Percentiles rank a stretch among this genome's conserved stretches.
Conservation (phyloP, 768 basidiomycete species). For the Pulveroboletus sp. region DNA sequence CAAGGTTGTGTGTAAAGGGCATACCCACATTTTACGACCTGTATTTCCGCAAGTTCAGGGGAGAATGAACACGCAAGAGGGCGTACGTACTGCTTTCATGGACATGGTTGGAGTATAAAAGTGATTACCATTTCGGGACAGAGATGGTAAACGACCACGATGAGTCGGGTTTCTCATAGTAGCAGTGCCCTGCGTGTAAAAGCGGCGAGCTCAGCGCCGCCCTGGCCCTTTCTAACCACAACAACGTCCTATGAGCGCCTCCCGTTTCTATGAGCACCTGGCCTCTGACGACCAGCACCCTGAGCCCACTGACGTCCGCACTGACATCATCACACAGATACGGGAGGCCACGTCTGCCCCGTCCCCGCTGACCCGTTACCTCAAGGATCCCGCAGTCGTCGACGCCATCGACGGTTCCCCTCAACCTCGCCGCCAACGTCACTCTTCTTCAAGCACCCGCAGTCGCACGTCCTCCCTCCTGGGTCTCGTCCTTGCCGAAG, state of each 20-base stretch:
- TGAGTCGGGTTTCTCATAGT: neutral
- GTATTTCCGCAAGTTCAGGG: neutral
- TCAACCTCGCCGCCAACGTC: conserved; percentile 27
- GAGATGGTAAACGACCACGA: too few relatives aligned
- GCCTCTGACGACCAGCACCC: conserved; percentile 17
- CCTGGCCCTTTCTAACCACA: neutral
- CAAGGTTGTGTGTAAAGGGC: neutral
- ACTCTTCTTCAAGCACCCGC: conserved; percentile 37
- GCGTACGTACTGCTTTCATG: conserved; percentile 63
- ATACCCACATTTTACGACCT: conserved; percentile 61
- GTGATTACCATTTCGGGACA: neutral
- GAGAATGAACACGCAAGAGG: neutral
- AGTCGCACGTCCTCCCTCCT: conserved; percentile 38
- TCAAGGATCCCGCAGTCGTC: conserved; percentile 42
- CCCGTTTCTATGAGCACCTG: conserved; percentile 32
- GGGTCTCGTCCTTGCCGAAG: conserved; percentile 45
- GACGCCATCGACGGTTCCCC: conserved; percentile 32
- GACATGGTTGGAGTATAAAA: conserved; percentile 44
- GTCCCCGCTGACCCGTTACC: conserved; percentile 41
- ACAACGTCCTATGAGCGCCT: conserved; percentile 25
- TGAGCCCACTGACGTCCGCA: conserved; percentile 6
- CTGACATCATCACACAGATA: conserved; percentile 38
- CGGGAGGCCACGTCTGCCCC: conserved; percentile 45
- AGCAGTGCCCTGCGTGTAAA: conserved; percentile 15
- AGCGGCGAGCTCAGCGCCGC: conserved; percentile 6